Base-by-base conservation (phyloP, 768 basidiomycete genomes). In the Tubosaeta sp. region DNA sequence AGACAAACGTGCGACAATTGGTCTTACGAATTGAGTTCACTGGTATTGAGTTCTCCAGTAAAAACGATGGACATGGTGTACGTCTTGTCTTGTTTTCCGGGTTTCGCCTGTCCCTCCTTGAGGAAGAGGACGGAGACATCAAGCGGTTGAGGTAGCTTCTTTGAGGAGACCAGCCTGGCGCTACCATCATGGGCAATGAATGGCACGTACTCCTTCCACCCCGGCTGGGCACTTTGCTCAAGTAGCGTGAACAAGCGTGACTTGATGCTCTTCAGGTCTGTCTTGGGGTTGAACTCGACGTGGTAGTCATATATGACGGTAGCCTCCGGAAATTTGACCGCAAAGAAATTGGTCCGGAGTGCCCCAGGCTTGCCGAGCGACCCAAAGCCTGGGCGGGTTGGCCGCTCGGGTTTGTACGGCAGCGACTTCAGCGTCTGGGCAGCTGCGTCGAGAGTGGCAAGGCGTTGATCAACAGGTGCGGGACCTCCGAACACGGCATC, bases 301-400 rank as follows among this genome's bases (percentile, higher is more conserved):
- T 72, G 71, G 53, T 81, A 81, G 54, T 82, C 79, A 49, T 71
- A 72, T 4, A 81, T 53, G 16, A 70, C 56, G 0, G 65, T 69
- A 7, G 2, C 14, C 47, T 71, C 72, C 0, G 76, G 71, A 31
- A 79, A 67, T 19, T 61, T 67, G 48, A 79, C 59, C 0, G 79
- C 55, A 57, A 82, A 81, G 60, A 80, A 80, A 52, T 81, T 81
- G 35, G 78, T 64, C 1, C 81, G 74, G 8, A 82, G 61, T 22
- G 68, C 72, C 49, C 76, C 70, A 22, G 60, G 4, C 5, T 48
- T 66, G 8, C 80, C 79, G 7, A 59, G 55, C 1, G 66, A 72
- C 9, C 79, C 79, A 45, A 70, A 79, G n/a, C 68, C 71, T 7
- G 79, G 78, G 5, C 79, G 75, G 16, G 66, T 61, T 5, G 81